Evolutionary conservation across 2,329 filamentous ascomycete genomes (phyloP).

Genomic region (Diplodia corticola): DNA sequence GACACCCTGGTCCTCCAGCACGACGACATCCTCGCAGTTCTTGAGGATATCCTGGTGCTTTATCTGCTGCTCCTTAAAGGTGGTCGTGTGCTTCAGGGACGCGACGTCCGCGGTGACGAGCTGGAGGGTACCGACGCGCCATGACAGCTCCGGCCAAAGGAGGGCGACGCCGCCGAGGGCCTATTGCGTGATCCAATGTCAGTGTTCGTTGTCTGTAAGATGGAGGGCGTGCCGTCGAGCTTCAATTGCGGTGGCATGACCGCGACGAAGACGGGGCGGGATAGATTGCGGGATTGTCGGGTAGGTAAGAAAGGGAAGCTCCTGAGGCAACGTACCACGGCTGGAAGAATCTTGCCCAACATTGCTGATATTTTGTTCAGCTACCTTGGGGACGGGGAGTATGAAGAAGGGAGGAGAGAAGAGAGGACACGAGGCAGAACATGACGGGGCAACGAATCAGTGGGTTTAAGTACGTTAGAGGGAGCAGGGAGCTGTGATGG

Average conservation of each 20-base stretch:
- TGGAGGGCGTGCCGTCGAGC: too few relatives aligned
- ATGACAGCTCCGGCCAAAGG: constrained; percentile 17
- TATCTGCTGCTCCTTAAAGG: constrained; percentile 34
- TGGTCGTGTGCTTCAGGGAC: constrained; percentile 28
- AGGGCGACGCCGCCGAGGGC: constrained; percentile 11
- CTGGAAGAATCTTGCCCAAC: constrained; percentile 18
- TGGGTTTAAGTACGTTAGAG: constrained; percentile 19
- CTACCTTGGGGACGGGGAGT: background rate
- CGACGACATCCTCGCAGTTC: constrained; percentile 48
- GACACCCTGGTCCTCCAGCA: constrained; percentile 40
- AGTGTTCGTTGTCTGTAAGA: background rate
- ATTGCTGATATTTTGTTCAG: background rate
- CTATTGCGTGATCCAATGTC: background rate
- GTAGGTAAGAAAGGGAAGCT: background rate
- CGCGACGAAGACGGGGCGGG: background rate
- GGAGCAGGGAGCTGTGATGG: background rate
- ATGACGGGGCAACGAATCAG: background rate
- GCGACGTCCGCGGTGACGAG: constrained; percentile 9
- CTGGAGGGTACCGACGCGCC: constrained; percentile 7
- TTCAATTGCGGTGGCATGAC: background rate
- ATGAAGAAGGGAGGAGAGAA: background rate
- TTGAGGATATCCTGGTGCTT: constrained; percentile 39
- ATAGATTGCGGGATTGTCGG: background rate
- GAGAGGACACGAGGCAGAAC: background rate
- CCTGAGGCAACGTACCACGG: constrained; percentile 12